Percentiles rank a stretch among this genome's conserved stretches.
These are phyloP conservation scores for Tolypocladium amazonense DNA, from an alignment of 2,329 filamentous ascomycete genomes.

Conservation along the genomic window DNA sequence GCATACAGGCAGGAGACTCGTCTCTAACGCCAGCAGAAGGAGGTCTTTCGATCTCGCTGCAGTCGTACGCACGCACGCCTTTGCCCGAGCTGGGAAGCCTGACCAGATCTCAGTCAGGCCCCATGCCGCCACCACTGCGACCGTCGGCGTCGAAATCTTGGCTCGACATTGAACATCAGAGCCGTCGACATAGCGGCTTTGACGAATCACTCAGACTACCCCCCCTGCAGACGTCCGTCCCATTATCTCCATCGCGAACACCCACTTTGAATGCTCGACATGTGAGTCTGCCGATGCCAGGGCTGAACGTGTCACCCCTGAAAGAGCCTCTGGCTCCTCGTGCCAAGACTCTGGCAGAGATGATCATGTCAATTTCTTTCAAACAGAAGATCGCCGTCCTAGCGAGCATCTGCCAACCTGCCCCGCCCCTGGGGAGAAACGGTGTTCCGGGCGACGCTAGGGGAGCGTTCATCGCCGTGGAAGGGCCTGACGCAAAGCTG, in stretches of 20 bases:
- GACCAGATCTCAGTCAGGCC: conserved; percentile 22
- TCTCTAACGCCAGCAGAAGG: conserved; percentile 12
- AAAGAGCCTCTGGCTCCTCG: neutral
- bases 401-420: conserved; percentile 61
- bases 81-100: conserved; percentile 18
- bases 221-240: conserved; percentile 35
- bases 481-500: conserved; percentile 53
- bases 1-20: conserved; percentile 4
- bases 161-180: conserved; percentile 18
- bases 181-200: conserved; percentile 34
- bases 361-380: conserved; percentile 67
- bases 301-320: conserved; percentile 9
- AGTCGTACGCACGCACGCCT: conserved; percentile 13
- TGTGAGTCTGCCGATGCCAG: conserved; percentile 14
- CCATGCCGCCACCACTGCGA: conserved; percentile 46
- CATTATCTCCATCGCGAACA: conserved; percentile 17
- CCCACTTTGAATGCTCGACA: conserved; percentile 15
- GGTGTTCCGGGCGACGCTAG: conserved; percentile 33
- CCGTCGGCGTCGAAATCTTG: conserved; percentile 21
- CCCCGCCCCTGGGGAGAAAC: conserved; percentile 29
- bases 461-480: conserved; percentile 75
- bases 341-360: conserved; percentile 22
- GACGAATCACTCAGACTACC: conserved; percentile 44
- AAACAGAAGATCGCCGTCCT: conserved; percentile 69
- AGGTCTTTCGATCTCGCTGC: conserved; percentile 6